Conservation (phyloP, 768 basidiomycete genomes). For the Brasilioporus rufonigricans region DNA sequence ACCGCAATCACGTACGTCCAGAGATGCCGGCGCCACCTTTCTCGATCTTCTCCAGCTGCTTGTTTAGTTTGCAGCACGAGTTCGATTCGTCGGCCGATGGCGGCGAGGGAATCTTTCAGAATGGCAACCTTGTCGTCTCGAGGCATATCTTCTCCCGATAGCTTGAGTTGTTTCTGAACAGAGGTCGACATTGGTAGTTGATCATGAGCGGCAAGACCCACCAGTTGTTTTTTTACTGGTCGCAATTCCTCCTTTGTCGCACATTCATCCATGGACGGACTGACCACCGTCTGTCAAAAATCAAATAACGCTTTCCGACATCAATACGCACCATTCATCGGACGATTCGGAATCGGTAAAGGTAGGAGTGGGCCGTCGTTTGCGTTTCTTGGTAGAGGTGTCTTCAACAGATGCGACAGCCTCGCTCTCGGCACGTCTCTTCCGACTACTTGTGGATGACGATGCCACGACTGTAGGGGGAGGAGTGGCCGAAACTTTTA, state of each 20-base stretch:
- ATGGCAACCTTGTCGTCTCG: constrained; percentile 96
- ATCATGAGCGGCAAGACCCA: constrained; percentile 36
- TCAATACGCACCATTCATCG: constrained; percentile 76
- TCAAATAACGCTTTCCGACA: neutral
- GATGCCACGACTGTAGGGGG: constrained; percentile 71
- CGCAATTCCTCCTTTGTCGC: constrained; percentile 92
- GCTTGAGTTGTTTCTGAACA: constrained; percentile 86
- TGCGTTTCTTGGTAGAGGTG: constrained; percentile 65
- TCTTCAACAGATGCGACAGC: constrained; percentile 81
- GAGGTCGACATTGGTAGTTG: constrained; percentile 3
- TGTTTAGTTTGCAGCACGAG: constrained; percentile 72
- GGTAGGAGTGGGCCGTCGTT: constrained; percentile 92
- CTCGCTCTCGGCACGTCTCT: constrained; percentile 83
- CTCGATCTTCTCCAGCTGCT: constrained; percentile 75
- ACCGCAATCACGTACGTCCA: constrained; percentile 75
- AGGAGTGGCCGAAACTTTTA: constrained; percentile 73
- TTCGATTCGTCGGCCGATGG: constrained; percentile 92
- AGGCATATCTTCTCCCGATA: constrained; percentile 89
- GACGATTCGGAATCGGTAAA: constrained; percentile 95
- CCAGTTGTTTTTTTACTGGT: constrained; percentile 95
- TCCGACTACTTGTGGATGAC: constrained; percentile 58
- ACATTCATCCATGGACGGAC: constrained; percentile 93
- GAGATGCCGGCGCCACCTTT: constrained; percentile 90
- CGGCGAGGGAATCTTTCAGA: constrained; percentile 91
- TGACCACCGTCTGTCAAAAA: constrained; percentile 29